These are phyloP conservation scores for Ballota nigra DNA, from an alignment of 257 asterid genomes.

Conservation along the genomic window DNA sequence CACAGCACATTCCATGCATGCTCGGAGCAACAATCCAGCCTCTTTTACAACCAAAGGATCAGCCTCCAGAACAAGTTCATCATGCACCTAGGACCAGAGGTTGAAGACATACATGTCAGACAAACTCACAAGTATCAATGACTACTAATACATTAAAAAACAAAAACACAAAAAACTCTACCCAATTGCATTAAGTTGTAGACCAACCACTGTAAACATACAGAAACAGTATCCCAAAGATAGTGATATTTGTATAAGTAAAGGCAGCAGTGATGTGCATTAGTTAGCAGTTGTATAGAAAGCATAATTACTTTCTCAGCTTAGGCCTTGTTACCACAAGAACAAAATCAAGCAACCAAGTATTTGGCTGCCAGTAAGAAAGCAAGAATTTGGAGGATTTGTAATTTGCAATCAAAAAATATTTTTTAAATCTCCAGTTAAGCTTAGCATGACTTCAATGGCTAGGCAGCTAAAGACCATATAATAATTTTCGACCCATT, in stretches of 20 bases:
- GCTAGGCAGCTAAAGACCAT: constrained; percentile 20
- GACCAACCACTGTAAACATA: background rate
- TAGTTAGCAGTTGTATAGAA: background rate
- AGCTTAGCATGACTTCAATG: background rate
- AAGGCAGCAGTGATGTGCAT: background rate
- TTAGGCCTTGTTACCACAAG: background rate
- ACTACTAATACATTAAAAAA: too few species aligned
- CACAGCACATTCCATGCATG: constrained; percentile 84
- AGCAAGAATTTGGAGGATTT: background rate
- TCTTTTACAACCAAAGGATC: constrained; percentile 74
- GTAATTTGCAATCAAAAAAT: background rate
- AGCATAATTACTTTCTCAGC: background rate
- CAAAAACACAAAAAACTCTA: background rate
- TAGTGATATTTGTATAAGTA: background rate
- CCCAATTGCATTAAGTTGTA: background rate
- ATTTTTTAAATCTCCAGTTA: background rate
- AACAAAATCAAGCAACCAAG: background rate
- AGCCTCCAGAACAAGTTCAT: constrained; percentile 87
- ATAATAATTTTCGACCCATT: constrained; percentile 8
- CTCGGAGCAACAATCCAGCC: constrained; percentile 68
- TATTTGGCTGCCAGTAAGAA: background rate
- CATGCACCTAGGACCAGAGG: constrained; percentile 66
- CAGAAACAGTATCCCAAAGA: background rate
- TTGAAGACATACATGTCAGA: constrained; percentile 4
- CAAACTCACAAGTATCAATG: constrained; percentile 3